A percentile compares a stretch with the other conserved stretches of the same genome.
phyloP scores from a whole-genome alignment of 768 basidiomycete genomes.

The Jaapia argillacea region DNA sequence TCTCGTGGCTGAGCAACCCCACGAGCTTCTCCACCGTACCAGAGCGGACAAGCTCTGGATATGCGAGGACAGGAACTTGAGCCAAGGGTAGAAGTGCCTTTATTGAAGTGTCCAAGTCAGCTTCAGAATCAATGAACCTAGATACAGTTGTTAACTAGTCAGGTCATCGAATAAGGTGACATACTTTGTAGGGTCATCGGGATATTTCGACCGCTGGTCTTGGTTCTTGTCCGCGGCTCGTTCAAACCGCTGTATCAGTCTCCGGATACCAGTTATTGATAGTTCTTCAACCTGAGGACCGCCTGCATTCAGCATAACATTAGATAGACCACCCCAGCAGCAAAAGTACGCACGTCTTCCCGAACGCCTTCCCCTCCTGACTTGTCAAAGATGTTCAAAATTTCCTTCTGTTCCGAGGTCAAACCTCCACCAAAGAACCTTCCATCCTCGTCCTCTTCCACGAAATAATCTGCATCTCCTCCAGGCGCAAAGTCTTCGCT shows the following conservation, averaged over 20 bases:
- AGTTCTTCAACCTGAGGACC: slow-evolving; percentile 48
- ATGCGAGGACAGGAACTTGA: slow-evolving; percentile 73
- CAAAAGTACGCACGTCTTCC: slow-evolving; percentile 49
- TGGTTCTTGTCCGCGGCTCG: slow-evolving; percentile 90
- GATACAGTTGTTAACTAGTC: background rate
- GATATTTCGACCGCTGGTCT: slow-evolving; percentile 92
- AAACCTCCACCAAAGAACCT: slow-evolving; percentile 92
- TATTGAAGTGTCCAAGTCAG: slow-evolving; percentile 81
- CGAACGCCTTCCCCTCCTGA: slow-evolving; percentile 51
- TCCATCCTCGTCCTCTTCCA: slow-evolving; percentile 86
- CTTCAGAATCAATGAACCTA: slow-evolving; percentile 99
- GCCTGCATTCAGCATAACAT: slow-evolving; percentile 4
- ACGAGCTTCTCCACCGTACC: slow-evolving; percentile 62
- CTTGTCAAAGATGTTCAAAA: slow-evolving; percentile 87
- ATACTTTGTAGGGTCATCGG: slow-evolving; percentile 86
- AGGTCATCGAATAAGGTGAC: slow-evolving; percentile 15
- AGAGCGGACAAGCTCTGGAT: slow-evolving; percentile 80
- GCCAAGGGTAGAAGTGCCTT: slow-evolving; percentile 85
- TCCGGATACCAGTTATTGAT: slow-evolving; percentile 59
- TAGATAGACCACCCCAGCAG: slow-evolving; percentile 6
- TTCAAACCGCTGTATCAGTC: slow-evolving; percentile 74
- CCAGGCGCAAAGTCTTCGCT: slow-evolving; percentile 65
- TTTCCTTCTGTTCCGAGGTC: slow-evolving; percentile 88
- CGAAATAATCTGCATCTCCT: slow-evolving; percentile 84
- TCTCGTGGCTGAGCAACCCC: slow-evolving; percentile 90